phyloP scores from a whole-genome alignment of 768 basidiomycete species.

The Albatrellus ellisii region DNA sequence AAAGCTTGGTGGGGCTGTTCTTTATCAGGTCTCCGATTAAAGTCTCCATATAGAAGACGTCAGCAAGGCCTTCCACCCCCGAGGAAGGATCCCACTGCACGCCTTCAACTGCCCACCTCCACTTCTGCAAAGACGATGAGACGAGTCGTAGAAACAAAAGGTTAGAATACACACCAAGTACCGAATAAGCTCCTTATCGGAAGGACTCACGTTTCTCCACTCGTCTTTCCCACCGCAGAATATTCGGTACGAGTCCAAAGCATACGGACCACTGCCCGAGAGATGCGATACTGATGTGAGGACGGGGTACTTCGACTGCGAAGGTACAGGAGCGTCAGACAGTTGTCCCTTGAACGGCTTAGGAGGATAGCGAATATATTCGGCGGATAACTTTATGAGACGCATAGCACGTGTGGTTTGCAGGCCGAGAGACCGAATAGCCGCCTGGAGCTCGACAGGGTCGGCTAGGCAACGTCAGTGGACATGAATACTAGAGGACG shows the following conservation, averaged over 20 bases:
- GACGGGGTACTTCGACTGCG: conserved; percentile 19
- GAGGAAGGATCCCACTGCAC: conserved; percentile 34
- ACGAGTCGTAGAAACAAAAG: neutral
- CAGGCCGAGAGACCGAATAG: conserved; percentile 45
- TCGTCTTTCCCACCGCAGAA: conserved; percentile 37
- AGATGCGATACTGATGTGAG: conserved; percentile 41
- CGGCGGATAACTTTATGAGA: conserved; percentile 38
- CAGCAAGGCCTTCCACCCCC: conserved; percentile 25
- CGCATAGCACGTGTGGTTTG: conserved; percentile 42
- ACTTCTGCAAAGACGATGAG: conserved; percentile 30
- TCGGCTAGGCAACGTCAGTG: conserved; percentile 23
- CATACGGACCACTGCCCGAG: conserved; percentile 57
- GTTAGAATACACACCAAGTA: conserved; percentile 38
- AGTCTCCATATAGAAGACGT: conserved; percentile 7
- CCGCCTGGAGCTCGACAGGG: conserved; percentile 27
- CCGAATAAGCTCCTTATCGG: conserved; percentile 55
- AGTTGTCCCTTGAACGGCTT: neutral
- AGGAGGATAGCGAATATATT: conserved; percentile 35
- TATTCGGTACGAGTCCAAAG: conserved; percentile 65
- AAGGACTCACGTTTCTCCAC: conserved; percentile 51
- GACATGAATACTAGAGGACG: neutral
- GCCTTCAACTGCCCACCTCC: conserved; percentile 58
- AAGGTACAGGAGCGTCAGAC: conserved; percentile 17
- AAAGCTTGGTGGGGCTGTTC: too few relatives aligned
- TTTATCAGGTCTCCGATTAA: conserved; percentile 11